A percentile compares a stretch with the other conserved stretches of the same genome.
Conservation (phyloP, 2,329 filamentous ascomycete genomes). For the Aspergillus bombycis region DNA sequence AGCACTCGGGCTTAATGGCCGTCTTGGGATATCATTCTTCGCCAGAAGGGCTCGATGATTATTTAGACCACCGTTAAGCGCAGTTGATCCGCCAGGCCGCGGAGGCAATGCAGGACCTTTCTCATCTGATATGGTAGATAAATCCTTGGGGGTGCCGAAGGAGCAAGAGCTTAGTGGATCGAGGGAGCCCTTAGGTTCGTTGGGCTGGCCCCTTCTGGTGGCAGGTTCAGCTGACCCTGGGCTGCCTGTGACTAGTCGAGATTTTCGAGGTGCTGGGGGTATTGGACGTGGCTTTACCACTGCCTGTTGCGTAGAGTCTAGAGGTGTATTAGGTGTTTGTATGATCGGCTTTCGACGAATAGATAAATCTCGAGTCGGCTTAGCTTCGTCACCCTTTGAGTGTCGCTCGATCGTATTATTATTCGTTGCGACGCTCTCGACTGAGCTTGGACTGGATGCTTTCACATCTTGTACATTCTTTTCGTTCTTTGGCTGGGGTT, state of each 20-base stretch:
- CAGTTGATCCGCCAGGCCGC: slow-evolving; percentile 18
- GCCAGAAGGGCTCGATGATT: slow-evolving; percentile 14
- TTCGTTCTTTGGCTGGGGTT: slow-evolving; percentile 14
- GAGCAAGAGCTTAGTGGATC: slow-evolving; percentile 18
- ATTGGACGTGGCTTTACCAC: slow-evolving; percentile 20
- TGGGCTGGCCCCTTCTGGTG: neutral
- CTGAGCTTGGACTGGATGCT: slow-evolving; percentile 29
- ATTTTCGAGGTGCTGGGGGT: slow-evolving; percentile 23
- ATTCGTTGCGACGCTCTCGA: slow-evolving; percentile 21
- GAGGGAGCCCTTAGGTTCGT: neutral
- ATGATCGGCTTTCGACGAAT: slow-evolving; percentile 17
- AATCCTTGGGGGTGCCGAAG: slow-evolving; percentile 18
- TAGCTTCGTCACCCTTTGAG: slow-evolving; percentile 8
- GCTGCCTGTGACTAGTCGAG: slow-evolving; percentile 1
- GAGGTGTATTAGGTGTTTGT: slow-evolving; percentile 1
- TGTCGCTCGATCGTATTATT: slow-evolving; percentile 7
- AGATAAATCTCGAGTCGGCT: slow-evolving; percentile 3
- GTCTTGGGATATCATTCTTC: slow-evolving; percentile 16
- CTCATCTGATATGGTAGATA: slow-evolving; percentile 21
- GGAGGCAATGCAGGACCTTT: slow-evolving; percentile 31
- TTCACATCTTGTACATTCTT: slow-evolving; percentile 19
- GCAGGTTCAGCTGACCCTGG: neutral
- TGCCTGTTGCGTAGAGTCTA: slow-evolving; percentile 11
- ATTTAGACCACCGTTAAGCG: slow-evolving; percentile 4
- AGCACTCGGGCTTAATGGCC: slow-evolving; percentile 30